Percentiles rank a stretch among this genome's conserved stretches.
Evolutionary conservation across 2,329 filamentous ascomycete species (phyloP).

Genomic region (Laburnicola sp.): DNA sequence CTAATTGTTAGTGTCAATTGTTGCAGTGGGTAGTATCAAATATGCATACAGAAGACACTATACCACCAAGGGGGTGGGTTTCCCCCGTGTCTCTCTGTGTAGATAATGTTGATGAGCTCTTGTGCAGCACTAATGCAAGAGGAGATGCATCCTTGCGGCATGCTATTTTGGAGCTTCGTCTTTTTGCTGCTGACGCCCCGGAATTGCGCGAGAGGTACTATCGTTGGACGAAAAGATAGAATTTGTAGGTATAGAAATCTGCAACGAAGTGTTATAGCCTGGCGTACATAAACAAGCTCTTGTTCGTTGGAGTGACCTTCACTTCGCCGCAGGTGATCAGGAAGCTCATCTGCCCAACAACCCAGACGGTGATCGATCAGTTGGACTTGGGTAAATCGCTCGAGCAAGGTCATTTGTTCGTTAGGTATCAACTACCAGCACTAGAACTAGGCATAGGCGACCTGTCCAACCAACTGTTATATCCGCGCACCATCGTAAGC

Average conservation of each 20-base stretch:
- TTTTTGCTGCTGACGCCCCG: background rate
- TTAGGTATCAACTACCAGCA: too few species aligned
- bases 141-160: conserved; percentile 2
- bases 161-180: conserved; percentile 1
- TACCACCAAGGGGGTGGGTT: conserved; percentile 9
- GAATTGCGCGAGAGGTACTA: background rate
- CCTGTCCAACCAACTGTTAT: too few species aligned
- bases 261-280: conserved; percentile 1
- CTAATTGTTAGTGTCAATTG: background rate
- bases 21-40: background rate
- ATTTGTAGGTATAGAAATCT: conserved; percentile 2
- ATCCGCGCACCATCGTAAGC: too few species aligned
- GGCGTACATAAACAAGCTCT: background rate
- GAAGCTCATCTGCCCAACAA: background rate
- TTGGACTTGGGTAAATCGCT: conserved; percentile 1
- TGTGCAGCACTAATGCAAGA: conserved; percentile 7
- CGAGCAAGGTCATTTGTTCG: background rate
- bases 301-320: background rate
- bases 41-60: conserved; percentile 3
- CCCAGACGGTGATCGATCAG: background rate
- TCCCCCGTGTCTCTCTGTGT: background rate
- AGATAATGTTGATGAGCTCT: conserved; percentile 5
- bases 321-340: background rate
- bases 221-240: conserved; percentile 5
- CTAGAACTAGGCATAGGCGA: too few species aligned